Evolutionary conservation across 2,329 filamentous ascomycete genomes (phyloP).

Genomic region (Ophiostoma ulmi): DNA sequence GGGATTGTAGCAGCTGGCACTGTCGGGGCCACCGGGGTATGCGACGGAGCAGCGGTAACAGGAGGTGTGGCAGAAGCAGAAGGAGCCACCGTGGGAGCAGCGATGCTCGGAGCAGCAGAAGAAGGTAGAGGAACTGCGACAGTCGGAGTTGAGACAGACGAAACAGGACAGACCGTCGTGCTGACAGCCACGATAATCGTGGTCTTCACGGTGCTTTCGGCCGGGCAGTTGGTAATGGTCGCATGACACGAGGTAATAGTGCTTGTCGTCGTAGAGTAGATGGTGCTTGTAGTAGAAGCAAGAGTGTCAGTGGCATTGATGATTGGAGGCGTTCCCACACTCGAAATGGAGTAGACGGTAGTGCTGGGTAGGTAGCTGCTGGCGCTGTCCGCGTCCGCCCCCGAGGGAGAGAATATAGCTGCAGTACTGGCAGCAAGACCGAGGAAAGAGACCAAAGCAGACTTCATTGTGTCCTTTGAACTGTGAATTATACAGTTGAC

Average conservation of each 20-base stretch:
- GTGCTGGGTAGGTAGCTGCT: neutral
- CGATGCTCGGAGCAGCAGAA: neutral
- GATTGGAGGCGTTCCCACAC: neutral
- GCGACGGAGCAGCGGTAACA: neutral
- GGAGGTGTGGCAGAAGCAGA: neutral
- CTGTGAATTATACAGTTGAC: neutral
- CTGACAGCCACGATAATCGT: conserved; percentile 51
- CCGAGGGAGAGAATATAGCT: neutral
- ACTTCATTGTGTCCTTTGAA: neutral
- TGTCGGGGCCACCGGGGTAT: neutral
- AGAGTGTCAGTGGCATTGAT: neutral
- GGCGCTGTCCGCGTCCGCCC: neutral
- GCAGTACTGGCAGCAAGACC: neutral
- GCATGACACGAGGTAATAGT: conserved; percentile 49
- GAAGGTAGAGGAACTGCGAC: neutral
- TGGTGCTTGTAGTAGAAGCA: conserved; percentile 30
- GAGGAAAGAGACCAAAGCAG: neutral
- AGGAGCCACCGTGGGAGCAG: neutral
- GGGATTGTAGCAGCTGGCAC: neutral
- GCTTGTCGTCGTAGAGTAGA: conserved; percentile 46
- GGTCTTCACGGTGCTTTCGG: conserved; percentile 41
- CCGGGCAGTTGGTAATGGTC: conserved; percentile 48
- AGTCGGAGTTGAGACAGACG: neutral
- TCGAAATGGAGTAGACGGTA: neutral
- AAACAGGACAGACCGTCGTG: conserved; percentile 49